Percentiles rank a stretch among this genome's conserved stretches.
phyloP scores from a whole-genome alignment of 176 grass and related monocot genomes.

The Panicum miliaceum region DNA sequence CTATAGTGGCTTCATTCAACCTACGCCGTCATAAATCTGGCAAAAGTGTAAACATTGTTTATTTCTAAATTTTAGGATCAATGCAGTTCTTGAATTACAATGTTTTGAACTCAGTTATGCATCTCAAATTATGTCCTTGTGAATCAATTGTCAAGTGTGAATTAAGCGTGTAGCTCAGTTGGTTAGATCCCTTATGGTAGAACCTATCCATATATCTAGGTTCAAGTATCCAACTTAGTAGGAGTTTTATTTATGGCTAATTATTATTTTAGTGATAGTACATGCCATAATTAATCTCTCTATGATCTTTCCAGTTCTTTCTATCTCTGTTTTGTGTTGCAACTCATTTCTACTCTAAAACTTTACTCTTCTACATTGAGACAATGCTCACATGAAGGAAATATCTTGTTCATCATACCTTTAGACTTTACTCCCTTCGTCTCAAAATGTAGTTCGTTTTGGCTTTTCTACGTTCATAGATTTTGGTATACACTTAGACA shows the following conservation, averaged over 20 bases:
- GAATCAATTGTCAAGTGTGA: not conserved
- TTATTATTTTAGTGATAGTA: too few species aligned
- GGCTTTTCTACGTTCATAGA: too few species aligned
- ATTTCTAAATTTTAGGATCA: too few species aligned
- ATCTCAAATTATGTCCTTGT: not conserved
- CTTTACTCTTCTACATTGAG: not conserved
- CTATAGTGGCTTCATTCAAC: not conserved
- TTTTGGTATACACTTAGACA: too few species aligned
- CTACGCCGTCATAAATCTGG: not conserved
- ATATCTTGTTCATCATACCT: not conserved
- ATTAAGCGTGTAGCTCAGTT: too few species aligned
- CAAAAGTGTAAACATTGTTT: not conserved
- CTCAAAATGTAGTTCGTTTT: too few species aligned
- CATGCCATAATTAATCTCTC: not conserved
- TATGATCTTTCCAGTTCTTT: not conserved
- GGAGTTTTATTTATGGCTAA: too few species aligned
- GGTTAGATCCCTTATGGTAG: too few species aligned
- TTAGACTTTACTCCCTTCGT: not conserved
- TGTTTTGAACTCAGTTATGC: not conserved
- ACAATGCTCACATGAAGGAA: not conserved
- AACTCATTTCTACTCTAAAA: not conserved
- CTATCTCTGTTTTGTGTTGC: not conserved
- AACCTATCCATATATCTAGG: too few species aligned
- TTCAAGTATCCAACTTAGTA: too few species aligned
- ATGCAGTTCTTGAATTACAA: not conserved